Evolutionary conservation across 345 rosid genomes (phyloP).

Genomic region (Bruguiera parviflora): DNA sequence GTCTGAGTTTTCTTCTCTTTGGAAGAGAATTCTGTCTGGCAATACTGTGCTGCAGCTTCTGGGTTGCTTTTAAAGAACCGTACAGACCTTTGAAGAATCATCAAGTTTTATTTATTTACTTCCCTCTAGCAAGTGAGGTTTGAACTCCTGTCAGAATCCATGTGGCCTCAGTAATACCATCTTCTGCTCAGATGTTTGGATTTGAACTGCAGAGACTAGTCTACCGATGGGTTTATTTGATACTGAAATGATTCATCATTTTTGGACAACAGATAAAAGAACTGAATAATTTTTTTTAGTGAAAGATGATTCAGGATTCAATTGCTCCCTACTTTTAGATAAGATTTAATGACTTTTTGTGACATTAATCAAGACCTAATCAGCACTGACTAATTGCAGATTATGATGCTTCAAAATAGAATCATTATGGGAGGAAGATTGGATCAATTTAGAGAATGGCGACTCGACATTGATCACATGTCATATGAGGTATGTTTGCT

Average conservation of each 20-base stretch:
- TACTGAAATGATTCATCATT: too few relatives aligned
- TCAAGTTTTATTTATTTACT: neutral
- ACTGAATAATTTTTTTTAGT: too few relatives aligned
- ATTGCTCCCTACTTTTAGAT: neutral
- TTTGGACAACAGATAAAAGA: too few relatives aligned
- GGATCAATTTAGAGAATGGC: conserved; percentile 50
- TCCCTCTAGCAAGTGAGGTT: neutral
- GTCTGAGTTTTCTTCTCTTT: too few relatives aligned
- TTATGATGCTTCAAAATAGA: conserved; percentile 48
- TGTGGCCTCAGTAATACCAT: too few relatives aligned
- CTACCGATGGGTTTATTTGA: too few relatives aligned
- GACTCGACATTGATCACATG: conserved; percentile 60
- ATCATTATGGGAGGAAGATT: conserved; percentile 48
- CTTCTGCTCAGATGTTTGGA: too few relatives aligned
- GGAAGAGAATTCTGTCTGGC: too few relatives aligned
- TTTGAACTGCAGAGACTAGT: too few relatives aligned
- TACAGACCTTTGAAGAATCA: neutral
- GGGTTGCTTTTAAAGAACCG: neutral
- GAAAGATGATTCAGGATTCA: too few relatives aligned
- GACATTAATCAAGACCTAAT: neutral
- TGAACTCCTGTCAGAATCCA: neutral
- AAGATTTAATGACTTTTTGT: neutral
- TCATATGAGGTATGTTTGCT: conserved; percentile 45
- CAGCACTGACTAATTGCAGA: conserved; percentile 28
- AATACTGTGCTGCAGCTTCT: neutral